phyloP scores from a whole-genome alignment of 306 rosid genomes.

The Cucumis hystrix region DNA sequence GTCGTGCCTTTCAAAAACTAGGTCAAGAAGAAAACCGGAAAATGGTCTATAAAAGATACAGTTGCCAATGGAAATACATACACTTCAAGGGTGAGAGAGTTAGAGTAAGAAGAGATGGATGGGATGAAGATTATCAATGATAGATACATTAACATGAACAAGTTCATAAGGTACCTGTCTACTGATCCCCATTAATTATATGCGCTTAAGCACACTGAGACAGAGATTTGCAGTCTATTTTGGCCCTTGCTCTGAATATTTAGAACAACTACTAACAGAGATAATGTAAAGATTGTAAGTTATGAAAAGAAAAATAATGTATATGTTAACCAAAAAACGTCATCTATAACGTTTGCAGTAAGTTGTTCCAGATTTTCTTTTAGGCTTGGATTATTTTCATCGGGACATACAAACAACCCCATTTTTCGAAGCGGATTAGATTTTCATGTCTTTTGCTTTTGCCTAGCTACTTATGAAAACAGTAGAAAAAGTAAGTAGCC shows the following conservation, averaged over 20 bases:
- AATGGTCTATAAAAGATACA: slow-evolving; percentile 44
- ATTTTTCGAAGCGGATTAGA: not conserved
- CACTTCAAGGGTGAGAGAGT: slow-evolving; percentile 77
- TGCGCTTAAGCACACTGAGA: not conserved
- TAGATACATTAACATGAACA: not conserved
- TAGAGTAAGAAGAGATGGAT: slow-evolving; percentile 39
- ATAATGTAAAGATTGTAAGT: not conserved
- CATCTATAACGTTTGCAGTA: not conserved
- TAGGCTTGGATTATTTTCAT: not conserved
- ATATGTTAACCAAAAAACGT: not conserved
- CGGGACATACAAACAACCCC: not conserved
- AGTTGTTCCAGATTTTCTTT: not conserved
- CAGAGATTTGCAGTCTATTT: not conserved
- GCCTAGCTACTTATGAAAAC: not conserved
- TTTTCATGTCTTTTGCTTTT: not conserved
- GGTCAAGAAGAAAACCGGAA: slow-evolving; percentile 59
- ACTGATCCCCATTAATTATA: not conserved
- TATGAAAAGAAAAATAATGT: not conserved
- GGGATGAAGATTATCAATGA: slow-evolving; percentile 25
- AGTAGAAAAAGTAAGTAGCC: not conserved
- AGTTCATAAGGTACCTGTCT: not conserved
- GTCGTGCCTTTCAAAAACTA: slow-evolving; percentile 36
- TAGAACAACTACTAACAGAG: not conserved
- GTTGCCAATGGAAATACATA: slow-evolving; percentile 69
- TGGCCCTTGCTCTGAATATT: not conserved